Base-by-base conservation (phyloP, 139 green algal species). In the Yamagishiella unicocca region DNA sequence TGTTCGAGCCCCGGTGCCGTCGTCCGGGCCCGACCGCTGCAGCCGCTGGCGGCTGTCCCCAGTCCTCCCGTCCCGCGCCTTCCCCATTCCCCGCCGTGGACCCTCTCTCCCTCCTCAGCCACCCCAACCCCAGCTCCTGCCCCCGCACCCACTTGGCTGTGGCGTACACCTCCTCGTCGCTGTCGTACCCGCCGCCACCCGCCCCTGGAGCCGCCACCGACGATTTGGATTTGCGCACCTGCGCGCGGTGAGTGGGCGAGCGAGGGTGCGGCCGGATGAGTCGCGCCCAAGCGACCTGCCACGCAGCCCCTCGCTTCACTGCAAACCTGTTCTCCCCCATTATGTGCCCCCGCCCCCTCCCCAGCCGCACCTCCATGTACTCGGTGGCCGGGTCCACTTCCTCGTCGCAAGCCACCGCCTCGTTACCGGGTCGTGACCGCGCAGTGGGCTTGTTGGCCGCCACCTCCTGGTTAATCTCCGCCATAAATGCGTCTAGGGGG, bases 401-500 rank as follows among this genome's bases (percentile, higher is more conserved):
- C 45, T 95, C 92, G 71, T 95, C 92, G 42, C 92, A 94, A 8
- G 68, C 89, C 53, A 85, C 25, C 33, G 73, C 78, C 55, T 27
- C 72, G 42, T 42, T 46, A 9, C 24, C 72, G 29, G 25, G 24
- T 5, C 45, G 29, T 29, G 24, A 27, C 40, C 55, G 38, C 8
- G 35, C 46, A 22, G 40, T 82, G 38, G 90, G 66, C 80, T 90
- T 89, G 53, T 91, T 84, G 25, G 74, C 83, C 35, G 90, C 72
- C 31, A 95, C 87, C 68, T 94, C 89, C 45, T 94, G 58, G 12
- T 96, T 62, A 12, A 98, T 95, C 61, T 93, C 93, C 12, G 90
- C 92, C 96, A 98, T 98, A 83, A 97, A 98, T 0, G 95, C 95
- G 38, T 98, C 96, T 71, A 98, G 88, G 2, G 96, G 95, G 84